Conservation (phyloP, 2,329 filamentous ascomycete genomes). For the Colletotrichum limetticola region DNA sequence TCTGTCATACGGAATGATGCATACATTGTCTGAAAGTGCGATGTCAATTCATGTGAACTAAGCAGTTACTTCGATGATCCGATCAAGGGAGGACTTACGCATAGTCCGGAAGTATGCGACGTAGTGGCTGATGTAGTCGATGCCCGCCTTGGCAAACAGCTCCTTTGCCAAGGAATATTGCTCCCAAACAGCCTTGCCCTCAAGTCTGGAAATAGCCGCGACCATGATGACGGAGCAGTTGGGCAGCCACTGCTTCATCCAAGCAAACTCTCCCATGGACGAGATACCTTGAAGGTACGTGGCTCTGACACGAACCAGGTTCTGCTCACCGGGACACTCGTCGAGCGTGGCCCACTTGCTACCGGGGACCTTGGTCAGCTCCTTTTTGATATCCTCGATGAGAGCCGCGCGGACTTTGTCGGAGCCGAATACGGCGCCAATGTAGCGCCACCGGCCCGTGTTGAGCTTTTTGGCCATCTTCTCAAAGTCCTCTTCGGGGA, state of each 20-base stretch:
- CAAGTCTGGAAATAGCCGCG: constrained; percentile 8
- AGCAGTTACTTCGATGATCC: too few species aligned
- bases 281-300: constrained; percentile 27
- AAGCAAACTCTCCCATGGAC: constrained; percentile 27
- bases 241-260: constrained; percentile 28
- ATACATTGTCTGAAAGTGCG: constrained; percentile 53
- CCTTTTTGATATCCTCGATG: constrained; percentile 12
- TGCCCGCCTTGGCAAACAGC: constrained; percentile 19
- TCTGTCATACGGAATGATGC: constrained; percentile 60
- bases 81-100: constrained; percentile 7
- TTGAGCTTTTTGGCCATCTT: constrained; percentile 28
- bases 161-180: constrained; percentile 23
- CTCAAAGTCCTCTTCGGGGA: constrained; percentile 26
- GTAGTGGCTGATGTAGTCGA: constrained; percentile 28
- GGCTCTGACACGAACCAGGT: constrained; percentile 15
- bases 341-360: constrained; percentile 29
- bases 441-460: constrained; percentile 25
- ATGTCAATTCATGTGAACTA: too few species aligned
- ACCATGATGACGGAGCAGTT: constrained; percentile 30
- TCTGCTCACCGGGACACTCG: constrained; percentile 17
- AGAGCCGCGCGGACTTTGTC: constrained; percentile 28
- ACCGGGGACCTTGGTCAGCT: constrained; percentile 22
- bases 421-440: constrained; percentile 20
- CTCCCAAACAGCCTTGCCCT: constrained; percentile 21
- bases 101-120: constrained; percentile 28